Evolutionary conservation across 352 stramenopile genomes (phyloP), one percentile per base, ranked within the genome.

Genomic region (Globisporangium camurandrum): DNA sequence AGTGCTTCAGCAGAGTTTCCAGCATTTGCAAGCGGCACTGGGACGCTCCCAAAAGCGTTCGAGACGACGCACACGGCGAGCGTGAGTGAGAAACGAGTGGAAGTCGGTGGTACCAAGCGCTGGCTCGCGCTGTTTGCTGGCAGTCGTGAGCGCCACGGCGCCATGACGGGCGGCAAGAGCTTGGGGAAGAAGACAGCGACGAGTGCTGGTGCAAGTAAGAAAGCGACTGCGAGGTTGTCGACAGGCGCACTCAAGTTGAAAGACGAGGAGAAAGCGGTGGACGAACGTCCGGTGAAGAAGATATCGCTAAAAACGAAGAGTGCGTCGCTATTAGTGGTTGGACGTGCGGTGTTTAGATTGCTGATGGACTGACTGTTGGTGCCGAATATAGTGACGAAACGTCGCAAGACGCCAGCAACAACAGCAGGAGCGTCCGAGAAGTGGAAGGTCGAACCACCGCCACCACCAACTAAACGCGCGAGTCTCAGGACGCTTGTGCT

Each of bases 51-150:
- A 1, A 40, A 51, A 20, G 33, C 69, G 36, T 86, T 67, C 34
- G 55, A 57, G 20, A 26, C n/a, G 5, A 34, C 31, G 6, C 52
- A 58, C 3, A 54, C 65, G 2, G 47, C 62, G 30, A 57, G 54
- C 11, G 66, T 80, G 37, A 60, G 54, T n/a, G 42, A 49, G 22
- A 63, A 54, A 30, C 57, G 58, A 27, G 66, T 46, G 19, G 44
- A 38, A 0, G 61, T 77, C 40, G 68, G 70, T 1, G 41, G 71
- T 14, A 38, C 61, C n/a, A n/a, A n/a, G 23, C 26, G 54, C 37
- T 86, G 75, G 75, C 55, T 62, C 6, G 41, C 61, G 2, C 60
- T 44, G 12, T 81, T 86, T 50, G 61, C 46, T 3, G 50, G 54
- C 3, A 85, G 64, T 23, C 61, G 58, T 26, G 50, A 51, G 43